A percentile compares a stretch with the other conserved stretches of the same genome.
phyloP scores from a whole-genome alignment of 805 yeast species.

The Cyberlindnera americana region DNA sequence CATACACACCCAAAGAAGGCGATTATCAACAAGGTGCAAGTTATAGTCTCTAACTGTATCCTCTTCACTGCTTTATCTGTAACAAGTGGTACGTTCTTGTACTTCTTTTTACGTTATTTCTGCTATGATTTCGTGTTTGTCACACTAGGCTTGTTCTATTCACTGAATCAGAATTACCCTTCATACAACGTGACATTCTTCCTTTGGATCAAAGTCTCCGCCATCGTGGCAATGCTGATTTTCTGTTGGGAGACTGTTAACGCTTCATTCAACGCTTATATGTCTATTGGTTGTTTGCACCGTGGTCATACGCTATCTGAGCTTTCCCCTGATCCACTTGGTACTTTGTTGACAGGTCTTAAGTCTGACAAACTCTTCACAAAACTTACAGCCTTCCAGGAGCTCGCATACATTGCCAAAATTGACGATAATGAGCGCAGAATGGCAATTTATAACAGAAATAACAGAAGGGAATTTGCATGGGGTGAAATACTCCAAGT shows the following conservation, averaged over 20 bases:
- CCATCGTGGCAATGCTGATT: conserved; percentile 34
- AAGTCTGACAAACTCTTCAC: conserved; percentile 47
- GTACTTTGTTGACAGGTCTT: conserved; percentile 62
- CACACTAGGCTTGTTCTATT: conserved; percentile 31
- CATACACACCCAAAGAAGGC: conserved; percentile 36
- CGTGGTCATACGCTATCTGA: conserved; percentile 59
- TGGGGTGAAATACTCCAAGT: conserved; percentile 64
- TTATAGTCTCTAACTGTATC: conserved; percentile 37
- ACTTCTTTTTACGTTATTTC: conserved; percentile 37
- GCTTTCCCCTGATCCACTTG: conserved; percentile 57
- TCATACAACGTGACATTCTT: conserved; percentile 32
- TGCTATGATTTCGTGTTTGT: conserved; percentile 38
- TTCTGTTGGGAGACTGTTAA: conserved; percentile 54
- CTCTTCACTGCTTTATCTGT: conserved; percentile 31
- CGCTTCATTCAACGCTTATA: conserved; percentile 58
- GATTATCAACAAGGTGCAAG: conserved; percentile 27
- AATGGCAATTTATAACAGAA: conserved; percentile 48
- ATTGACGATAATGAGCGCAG: conserved; percentile 46
- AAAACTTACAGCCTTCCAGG: conserved; percentile 70
- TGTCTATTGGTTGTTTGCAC: conserved; percentile 69
- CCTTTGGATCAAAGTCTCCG: conserved; percentile 30
- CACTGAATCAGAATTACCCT: conserved; percentile 41
- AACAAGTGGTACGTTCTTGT: conserved; percentile 37
- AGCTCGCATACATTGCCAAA: conserved; percentile 61
- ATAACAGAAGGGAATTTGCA: conserved; percentile 39